These are phyloP conservation scores for Aspergillus uvarum DNA, from an alignment of 2,329 filamentous ascomycete genomes.

Conservation along the genomic window DNA sequence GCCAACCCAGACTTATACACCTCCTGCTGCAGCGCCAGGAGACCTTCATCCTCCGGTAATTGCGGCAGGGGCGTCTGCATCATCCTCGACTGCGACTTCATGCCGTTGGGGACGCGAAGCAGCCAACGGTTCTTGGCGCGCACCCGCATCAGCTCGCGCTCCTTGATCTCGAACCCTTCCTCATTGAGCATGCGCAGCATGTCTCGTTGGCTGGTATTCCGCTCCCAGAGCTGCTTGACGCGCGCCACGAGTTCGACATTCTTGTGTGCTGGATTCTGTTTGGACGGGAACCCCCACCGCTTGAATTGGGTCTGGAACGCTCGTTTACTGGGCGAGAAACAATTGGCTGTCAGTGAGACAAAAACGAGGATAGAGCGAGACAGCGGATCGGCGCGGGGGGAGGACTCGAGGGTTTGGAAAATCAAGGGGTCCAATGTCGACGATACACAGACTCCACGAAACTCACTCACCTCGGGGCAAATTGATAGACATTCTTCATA, in stretches of 20 bases:
- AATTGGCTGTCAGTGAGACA: neutral
- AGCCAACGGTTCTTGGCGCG: conserved; percentile 68
- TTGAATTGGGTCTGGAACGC: conserved; percentile 75
- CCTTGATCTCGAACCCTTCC: conserved; percentile 72
- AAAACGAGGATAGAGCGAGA: neutral
- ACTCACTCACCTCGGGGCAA: conserved; percentile 64
- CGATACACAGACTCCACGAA: neutral
- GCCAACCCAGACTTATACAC: conserved; percentile 35
- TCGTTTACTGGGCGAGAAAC: conserved; percentile 57
- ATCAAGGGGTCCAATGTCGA: no score
- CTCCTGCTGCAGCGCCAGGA: conserved; percentile 42
- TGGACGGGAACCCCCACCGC: conserved; percentile 75
- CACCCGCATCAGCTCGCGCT: conserved; percentile 68
- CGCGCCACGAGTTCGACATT: conserved; percentile 66
- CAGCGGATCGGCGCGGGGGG: no score
- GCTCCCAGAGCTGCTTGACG: conserved; percentile 75
- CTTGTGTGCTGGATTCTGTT: conserved; percentile 70
- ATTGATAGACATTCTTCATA: conserved; percentile 64
- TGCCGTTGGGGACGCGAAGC: conserved; percentile 61
- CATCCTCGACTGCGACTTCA: conserved; percentile 45
- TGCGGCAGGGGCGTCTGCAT: conserved; percentile 26
- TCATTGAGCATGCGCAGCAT: conserved; percentile 70
- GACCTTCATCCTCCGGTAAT: conserved; percentile 36
- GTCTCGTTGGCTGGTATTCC: conserved; percentile 68
- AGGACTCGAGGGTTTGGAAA: no score